Evolutionary conservation across 192 early-diverging fungal genomes (phyloP).

Genomic region (Coemansia sp.): DNA sequence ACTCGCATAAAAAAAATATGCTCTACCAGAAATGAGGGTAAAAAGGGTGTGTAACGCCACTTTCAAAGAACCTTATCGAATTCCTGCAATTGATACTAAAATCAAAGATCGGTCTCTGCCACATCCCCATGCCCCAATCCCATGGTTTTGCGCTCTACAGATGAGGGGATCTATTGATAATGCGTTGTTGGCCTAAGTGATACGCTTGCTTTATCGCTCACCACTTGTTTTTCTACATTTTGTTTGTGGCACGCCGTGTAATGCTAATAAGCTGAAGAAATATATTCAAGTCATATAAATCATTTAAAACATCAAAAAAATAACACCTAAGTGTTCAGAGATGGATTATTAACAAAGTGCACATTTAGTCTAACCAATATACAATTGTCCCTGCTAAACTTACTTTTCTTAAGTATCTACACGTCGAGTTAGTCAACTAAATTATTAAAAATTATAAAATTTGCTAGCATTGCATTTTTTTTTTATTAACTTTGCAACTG

Average conservation of each 20-base stretch:
- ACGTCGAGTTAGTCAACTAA: background rate
- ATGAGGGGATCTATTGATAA: background rate
- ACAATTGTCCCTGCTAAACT: background rate
- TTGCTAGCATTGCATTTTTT: background rate
- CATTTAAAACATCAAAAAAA: background rate
- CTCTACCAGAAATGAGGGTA: too few species aligned
- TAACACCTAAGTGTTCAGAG: background rate
- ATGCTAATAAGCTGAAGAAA: background rate
- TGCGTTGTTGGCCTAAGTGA: background rate
- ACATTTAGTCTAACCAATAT: background rate
- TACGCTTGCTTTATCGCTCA: background rate
- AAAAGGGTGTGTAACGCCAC: background rate
- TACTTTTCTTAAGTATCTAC: background rate
- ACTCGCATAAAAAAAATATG: background rate
- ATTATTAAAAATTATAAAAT: background rate
- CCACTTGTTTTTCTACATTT: background rate
- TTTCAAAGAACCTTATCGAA: background rate
- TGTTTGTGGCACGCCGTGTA: background rate
- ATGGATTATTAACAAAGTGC: background rate
- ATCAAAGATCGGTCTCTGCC: background rate
- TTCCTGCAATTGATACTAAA: background rate
- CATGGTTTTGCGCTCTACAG: background rate
- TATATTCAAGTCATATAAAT: background rate
- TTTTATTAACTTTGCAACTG: constrained; percentile 1
- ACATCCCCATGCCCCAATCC: background rate